These are phyloP conservation scores for Mantamonas sphyraenae DNA, from an alignment of 78 protist genomes.

Conservation along the genomic window DNA sequence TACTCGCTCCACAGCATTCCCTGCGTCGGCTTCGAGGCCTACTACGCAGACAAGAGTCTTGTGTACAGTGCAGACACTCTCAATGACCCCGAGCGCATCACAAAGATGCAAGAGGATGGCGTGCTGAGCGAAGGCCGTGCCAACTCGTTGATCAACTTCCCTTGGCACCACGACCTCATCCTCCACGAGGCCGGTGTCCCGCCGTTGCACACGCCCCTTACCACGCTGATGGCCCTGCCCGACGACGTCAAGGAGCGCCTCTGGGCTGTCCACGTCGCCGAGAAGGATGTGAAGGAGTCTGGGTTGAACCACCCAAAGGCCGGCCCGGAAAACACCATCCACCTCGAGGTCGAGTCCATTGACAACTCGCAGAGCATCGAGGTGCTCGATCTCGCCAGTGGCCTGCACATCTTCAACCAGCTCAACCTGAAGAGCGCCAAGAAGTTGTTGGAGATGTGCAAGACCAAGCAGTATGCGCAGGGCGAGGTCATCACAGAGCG, in stretches of 20 bases:
- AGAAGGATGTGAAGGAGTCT: background rate
- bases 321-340: slow-evolving; percentile 1
- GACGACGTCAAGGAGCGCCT: slow-evolving; percentile 22
- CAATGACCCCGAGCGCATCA: slow-evolving; percentile 36
- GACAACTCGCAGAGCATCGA: too few species aligned
- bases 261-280: background rate
- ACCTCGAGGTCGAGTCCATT: background rate
- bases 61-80: slow-evolving; percentile 48
- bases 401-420: too few species aligned
- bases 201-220: slow-evolving; percentile 63
- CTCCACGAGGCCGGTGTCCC: slow-evolving; percentile 69
- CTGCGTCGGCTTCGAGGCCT: slow-evolving; percentile 42
- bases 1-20: slow-evolving; percentile 66
- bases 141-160: slow-evolving; percentile 28
- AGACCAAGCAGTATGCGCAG: too few species aligned
- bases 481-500: too few species aligned
- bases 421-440: too few species aligned
- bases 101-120: slow-evolving; percentile 13
- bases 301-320: background rate
- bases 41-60: slow-evolving; percentile 36
- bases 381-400: too few species aligned
- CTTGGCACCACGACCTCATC: slow-evolving; percentile 57
- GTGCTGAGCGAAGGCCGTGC: slow-evolving; percentile 23
- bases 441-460: too few species aligned
- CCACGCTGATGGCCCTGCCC: slow-evolving; percentile 26